A percentile compares a stretch with the other conserved stretches of the same genome.
These are phyloP conservation scores for Asterophora lycoperdoides DNA, from an alignment of 768 basidiomycete species.

Conservation along the genomic window DNA sequence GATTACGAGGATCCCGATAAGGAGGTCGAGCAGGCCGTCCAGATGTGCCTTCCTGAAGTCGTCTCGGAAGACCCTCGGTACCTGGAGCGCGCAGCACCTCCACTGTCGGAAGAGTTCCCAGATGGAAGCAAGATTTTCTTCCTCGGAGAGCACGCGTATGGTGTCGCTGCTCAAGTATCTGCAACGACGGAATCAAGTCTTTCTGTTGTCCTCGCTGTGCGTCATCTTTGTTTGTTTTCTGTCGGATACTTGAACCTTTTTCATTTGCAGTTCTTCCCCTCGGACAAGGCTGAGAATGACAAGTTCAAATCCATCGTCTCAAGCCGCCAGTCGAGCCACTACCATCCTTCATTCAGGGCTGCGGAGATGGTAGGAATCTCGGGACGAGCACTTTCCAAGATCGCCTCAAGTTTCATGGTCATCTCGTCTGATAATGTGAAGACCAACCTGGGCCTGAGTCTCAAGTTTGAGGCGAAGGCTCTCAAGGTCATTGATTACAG, in stretches of 20 bases:
- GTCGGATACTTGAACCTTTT: background rate
- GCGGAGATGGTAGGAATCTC: conserved; percentile 72
- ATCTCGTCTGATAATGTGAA: conserved; percentile 71
- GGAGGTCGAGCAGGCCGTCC: conserved; percentile 82
- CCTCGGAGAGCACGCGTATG: conserved; percentile 91
- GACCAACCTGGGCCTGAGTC: conserved; percentile 85
- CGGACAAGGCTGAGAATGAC: conserved; percentile 74
- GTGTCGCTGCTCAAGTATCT: conserved; percentile 89
- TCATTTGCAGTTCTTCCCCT: conserved; percentile 71
- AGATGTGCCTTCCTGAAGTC: conserved; percentile 79
- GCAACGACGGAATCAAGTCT: conserved; percentile 64
- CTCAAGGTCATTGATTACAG: conserved; percentile 93
- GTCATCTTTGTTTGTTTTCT: conserved; percentile 13
- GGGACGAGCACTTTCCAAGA: conserved; percentile 77
- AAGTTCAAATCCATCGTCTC: conserved; percentile 73
- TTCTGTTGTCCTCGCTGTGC: conserved; percentile 84
- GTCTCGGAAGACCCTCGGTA: conserved; percentile 86
- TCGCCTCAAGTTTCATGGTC: conserved; percentile 93
- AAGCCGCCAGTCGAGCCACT: conserved; percentile 44
- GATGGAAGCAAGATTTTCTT: conserved; percentile 91
- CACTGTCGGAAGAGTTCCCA: conserved; percentile 86
- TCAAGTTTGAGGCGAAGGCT: conserved; percentile 94
- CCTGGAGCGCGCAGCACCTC: conserved; percentile 76
- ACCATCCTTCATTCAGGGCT: conserved; percentile 76
- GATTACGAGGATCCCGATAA: conserved; percentile 85